phyloP scores from a whole-genome alignment of 2,329 filamentous ascomycete species.

The Didymella lethalis region DNA sequence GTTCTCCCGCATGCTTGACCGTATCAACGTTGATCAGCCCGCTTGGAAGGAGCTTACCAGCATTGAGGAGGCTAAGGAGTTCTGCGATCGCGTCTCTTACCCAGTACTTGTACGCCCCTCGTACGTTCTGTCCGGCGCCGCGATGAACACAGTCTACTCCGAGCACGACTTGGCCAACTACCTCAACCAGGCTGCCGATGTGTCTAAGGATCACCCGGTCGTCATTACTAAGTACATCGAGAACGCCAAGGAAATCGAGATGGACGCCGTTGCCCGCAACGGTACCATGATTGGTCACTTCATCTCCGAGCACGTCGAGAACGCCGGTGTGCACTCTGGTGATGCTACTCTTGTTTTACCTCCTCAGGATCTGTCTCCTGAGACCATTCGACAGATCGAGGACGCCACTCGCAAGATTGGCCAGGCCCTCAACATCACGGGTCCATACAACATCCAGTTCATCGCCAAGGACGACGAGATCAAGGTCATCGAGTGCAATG shows the following conservation, averaged over 20 bases:
- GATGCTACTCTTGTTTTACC: conserved; percentile 95
- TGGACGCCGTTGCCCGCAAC: conserved; percentile 95
- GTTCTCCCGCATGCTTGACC: conserved; percentile 80
- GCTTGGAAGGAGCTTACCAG: conserved; percentile 98
- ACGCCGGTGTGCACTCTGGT: conserved; percentile 97
- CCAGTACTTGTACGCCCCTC: conserved; percentile 95
- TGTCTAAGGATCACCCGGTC: conserved; percentile 93
- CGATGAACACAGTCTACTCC: conserved; percentile 99
- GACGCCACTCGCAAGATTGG: conserved; percentile 96
- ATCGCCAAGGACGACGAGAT: conserved; percentile 99
- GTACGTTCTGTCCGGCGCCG: conserved; percentile 94
- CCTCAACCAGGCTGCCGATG: conserved; percentile 87
- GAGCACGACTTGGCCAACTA: conserved; percentile 90
- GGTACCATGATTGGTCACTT: conserved; percentile 94
- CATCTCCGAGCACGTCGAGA: conserved; percentile 98
- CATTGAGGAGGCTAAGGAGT: conserved; percentile 85
- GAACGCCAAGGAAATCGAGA: conserved; percentile 98
- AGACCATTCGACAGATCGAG: conserved; percentile 89
- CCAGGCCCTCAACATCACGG: conserved; percentile 91
- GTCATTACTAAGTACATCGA: conserved; percentile 99
- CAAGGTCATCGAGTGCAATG: conserved; percentile 99
- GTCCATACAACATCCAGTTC: conserved; percentile 98
- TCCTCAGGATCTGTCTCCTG: conserved; percentile 87
- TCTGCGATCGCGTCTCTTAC: conserved; percentile 89
- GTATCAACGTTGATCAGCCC: conserved; percentile 93